phyloP scores from a whole-genome alignment of 2,329 filamentous ascomycete species.

The Exophiala dermatitidis region DNA sequence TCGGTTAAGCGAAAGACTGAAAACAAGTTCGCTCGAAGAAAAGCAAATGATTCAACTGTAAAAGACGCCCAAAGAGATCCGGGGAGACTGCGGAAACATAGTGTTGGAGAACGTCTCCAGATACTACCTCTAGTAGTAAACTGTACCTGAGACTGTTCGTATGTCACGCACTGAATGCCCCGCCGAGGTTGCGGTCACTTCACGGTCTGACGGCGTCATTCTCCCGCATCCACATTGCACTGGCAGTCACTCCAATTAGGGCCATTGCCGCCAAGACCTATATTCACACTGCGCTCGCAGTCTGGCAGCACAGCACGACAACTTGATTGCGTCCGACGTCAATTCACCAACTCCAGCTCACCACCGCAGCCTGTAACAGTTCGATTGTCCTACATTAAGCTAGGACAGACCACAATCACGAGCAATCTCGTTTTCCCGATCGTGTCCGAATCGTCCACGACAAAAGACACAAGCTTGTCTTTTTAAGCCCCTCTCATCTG shows the following conservation, averaged over 20 bases:
- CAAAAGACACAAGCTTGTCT: not conserved
- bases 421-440: not conserved
- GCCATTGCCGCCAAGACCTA: constrained; percentile 1
- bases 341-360: not conserved
- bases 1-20: not conserved
- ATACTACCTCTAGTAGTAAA: no score
- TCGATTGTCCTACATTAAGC: constrained; percentile 1
- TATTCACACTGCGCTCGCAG: not conserved
- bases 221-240: not conserved
- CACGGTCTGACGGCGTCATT: not conserved
- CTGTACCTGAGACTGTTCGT: no score
- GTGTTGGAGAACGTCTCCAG: not conserved
- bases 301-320: not conserved
- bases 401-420: constrained; percentile 13
- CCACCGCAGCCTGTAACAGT: not conserved
- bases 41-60: not conserved
- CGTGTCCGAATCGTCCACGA: not conserved
- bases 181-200: not conserved
- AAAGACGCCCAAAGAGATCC: no score
- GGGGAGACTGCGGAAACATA: not conserved
- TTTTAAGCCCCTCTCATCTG: not conserved
- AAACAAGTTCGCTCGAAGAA: not conserved
- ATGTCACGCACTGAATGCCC: not conserved
- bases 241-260: not conserved
- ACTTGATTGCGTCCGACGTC: not conserved